Percentiles rank a stretch among this genome's conserved stretches.
Conservation (phyloP, 306 rosid species). For the Cyamopsis tetragonoloba region DNA sequence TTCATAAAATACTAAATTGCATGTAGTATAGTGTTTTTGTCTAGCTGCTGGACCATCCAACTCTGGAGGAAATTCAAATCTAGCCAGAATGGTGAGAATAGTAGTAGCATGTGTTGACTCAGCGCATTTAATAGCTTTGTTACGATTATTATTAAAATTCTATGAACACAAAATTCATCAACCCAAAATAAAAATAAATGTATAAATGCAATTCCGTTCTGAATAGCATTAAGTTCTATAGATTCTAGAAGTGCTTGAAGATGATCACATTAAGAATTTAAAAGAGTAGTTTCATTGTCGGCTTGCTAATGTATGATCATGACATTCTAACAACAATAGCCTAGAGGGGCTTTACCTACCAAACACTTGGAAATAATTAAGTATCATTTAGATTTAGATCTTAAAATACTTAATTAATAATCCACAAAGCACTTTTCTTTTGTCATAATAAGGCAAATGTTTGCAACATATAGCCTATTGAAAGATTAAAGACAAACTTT, state of each 20-base stretch:
- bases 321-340: constrained; percentile 44
- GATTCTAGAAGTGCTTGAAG: constrained; percentile 42
- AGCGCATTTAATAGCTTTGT: not conserved
- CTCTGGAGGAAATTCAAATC: too few species aligned
- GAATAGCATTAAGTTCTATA: not conserved
- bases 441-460: constrained; percentile 1
- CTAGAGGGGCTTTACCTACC: constrained; percentile 23
- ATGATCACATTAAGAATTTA: constrained; percentile 25
- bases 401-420: not conserved
- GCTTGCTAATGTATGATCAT: constrained; percentile 43
- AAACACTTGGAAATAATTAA: constrained; percentile 12
- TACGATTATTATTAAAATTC: too few species aligned
- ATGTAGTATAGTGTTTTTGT: too few species aligned
- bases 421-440: constrained; percentile 1
- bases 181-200: not conserved
- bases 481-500: constrained; percentile 7
- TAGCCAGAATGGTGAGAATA: too few species aligned
- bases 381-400: too few species aligned
- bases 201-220: not conserved
- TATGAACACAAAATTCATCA: not conserved
- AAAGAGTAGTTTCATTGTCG: constrained; percentile 22
- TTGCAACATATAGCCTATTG: not conserved
- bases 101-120: constrained; percentile 1
- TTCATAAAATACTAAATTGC: too few species aligned
- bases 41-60: too few species aligned